Base-by-base conservation (phyloP, 495 filamentous ascomycete species). In the Podospora didyma region DNA sequence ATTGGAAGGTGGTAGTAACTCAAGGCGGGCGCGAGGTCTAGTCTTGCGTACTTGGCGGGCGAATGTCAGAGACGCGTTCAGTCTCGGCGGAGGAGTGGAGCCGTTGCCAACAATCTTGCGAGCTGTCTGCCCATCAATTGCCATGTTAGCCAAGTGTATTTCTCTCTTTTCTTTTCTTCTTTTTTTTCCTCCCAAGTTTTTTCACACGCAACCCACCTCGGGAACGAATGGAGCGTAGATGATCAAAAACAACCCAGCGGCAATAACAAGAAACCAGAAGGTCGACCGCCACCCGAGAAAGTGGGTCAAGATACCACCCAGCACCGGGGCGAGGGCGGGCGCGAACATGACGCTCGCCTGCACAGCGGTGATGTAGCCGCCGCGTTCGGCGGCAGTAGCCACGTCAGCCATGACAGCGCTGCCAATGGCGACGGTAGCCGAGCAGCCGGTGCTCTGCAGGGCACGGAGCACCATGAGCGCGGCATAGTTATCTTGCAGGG, bases 191-290 rank as follows among this genome's bases (percentile, higher is more conserved):
- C n/a, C n/a, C n/a, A n/a, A n/a, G n/a, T n/a, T n/a, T n/a, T n/a
- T n/a, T n/a, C n/a, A n/a, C n/a, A n/a, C n/a, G n/a, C n/a, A n/a
- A 37, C 34, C 9, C 34, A 37, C 34, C 61, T 86, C 84, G 0
- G 82, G 82, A 48, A 82, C 64, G 49, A 75, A 67, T 26, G 81
- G 35, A 7, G 75, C 53, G 54, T 77, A 75, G 0, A 76, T 17
- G 14, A 69, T 47, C 7, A 76, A 57, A 9, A 74, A 69, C 17
- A 73, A 54, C 0, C 73, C 79, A 2, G 70, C 67, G 10, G 75
- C 62, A 7, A 83, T 82, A 20, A 74, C 62, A 23, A 88, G 67
- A 52, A 88, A 86, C 77, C 78, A 85, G 65, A 88, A 89, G 17
- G 85, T 82, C 21, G 68, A 73, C 39, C 82, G 69, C 84, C 84